Percentiles rank a stretch among this genome's conserved stretches.
These are phyloP conservation scores for Leishmania major DNA, from an alignment of 208 protist species.

Conservation along the genomic window DNA sequence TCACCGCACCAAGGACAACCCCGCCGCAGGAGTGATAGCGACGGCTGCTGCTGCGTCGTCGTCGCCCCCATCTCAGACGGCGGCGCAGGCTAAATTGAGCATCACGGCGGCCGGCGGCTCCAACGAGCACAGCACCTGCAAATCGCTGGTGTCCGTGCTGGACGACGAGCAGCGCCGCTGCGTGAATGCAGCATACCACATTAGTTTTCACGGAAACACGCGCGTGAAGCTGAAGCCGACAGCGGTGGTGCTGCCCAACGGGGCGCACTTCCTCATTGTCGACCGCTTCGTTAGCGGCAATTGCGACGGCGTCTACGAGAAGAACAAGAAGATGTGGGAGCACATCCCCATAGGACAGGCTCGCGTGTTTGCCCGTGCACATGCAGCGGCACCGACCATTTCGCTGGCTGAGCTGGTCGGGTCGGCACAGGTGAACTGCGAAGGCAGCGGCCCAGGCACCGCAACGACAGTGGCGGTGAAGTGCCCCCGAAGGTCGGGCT, in stretches of 20 bases:
- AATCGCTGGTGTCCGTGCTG: slow-evolving; percentile 2
- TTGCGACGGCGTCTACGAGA: slow-evolving; percentile 70
- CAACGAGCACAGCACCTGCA: slow-evolving; percentile 14
- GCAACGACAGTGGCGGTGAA: background rate
- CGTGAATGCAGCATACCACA: slow-evolving; percentile 52
- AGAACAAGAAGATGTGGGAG: slow-evolving; percentile 82
- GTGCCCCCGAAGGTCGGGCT: background rate
- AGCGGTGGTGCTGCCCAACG: slow-evolving; percentile 45
- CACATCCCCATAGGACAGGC: slow-evolving; percentile 73
- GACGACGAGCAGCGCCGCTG: slow-evolving; percentile 48
- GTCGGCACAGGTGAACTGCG: background rate
- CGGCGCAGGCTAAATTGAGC: background rate
- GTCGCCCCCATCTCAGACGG: background rate
- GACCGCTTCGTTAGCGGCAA: slow-evolving; percentile 60
- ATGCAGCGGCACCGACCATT: background rate
- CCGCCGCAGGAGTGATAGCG: background rate
- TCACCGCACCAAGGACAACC: background rate
- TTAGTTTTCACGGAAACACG: slow-evolving; percentile 58
- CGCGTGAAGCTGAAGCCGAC: slow-evolving; percentile 61
- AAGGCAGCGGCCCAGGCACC: background rate
- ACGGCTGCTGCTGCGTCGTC: background rate
- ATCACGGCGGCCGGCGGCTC: background rate
- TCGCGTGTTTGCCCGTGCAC: slow-evolving; percentile 48
- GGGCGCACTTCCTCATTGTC: slow-evolving; percentile 54
- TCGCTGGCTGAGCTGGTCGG: background rate